These are phyloP conservation scores for Piedraia hortae DNA, from an alignment of 2,329 filamentous ascomycete species.

Conservation along the genomic window DNA sequence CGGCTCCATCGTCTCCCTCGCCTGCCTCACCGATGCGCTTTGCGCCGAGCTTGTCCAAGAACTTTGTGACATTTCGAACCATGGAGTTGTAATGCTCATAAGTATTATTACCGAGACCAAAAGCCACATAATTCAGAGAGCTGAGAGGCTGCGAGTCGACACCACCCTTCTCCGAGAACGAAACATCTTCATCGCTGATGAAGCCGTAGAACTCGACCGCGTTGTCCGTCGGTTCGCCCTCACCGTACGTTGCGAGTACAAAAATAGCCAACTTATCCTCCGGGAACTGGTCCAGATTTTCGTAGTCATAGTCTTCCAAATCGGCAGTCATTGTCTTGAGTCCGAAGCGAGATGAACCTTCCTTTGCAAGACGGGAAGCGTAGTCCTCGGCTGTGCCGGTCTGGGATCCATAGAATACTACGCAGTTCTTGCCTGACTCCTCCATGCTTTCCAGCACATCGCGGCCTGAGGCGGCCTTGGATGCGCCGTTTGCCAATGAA, in stretches of 20 bases:
- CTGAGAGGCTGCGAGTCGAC: slow-evolving; percentile 41
- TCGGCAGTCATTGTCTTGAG: slow-evolving; percentile 96
- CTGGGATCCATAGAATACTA: slow-evolving; percentile 96
- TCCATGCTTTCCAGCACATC: slow-evolving; percentile 93
- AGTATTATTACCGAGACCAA: slow-evolving; percentile 94
- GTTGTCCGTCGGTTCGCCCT: slow-evolving; percentile 95
- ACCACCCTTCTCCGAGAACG: slow-evolving; percentile 43
- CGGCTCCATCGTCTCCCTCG: slow-evolving; percentile 89
- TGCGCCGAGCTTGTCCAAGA: slow-evolving; percentile 56
- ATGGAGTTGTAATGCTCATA: slow-evolving; percentile 99
- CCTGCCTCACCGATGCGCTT: slow-evolving; percentile 64
- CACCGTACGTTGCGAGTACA: slow-evolving; percentile 86
- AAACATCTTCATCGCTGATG: slow-evolving; percentile 51
- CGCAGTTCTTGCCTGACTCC: slow-evolving; percentile 83
- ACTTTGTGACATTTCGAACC: slow-evolving; percentile 73
- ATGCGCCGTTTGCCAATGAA: slow-evolving; percentile 39
- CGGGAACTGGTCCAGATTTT: slow-evolving; percentile 70
- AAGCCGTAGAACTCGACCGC: slow-evolving; percentile 98
- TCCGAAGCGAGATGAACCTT: slow-evolving; percentile 85
- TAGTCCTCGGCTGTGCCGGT: slow-evolving; percentile 97
- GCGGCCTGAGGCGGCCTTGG: slow-evolving; percentile 59
- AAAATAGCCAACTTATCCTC: slow-evolving; percentile 85
- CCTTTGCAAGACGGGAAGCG: slow-evolving; percentile 82
- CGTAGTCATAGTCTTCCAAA: slow-evolving; percentile 90
- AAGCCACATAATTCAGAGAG: slow-evolving; percentile 78